Conservation (phyloP, 257 asterid genomes). For the Vinca minor region DNA sequence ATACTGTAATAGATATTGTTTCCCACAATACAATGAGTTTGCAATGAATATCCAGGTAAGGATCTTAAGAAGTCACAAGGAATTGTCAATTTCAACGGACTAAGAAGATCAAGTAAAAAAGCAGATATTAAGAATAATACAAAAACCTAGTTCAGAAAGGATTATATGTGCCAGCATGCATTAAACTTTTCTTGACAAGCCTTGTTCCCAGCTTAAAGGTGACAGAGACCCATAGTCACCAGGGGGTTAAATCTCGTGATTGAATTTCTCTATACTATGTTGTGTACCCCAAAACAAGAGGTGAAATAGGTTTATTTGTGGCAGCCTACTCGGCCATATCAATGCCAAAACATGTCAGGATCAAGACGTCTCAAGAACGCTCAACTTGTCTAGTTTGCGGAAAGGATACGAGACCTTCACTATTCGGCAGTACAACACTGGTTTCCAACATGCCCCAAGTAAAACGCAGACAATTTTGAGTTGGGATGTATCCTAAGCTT, state of each 20-base stretch:
- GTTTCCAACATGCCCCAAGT: not conserved
- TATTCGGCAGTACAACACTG: not conserved
- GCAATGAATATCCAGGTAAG: not conserved
- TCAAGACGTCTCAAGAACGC: not conserved
- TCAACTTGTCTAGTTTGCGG: not conserved
- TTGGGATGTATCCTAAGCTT: not conserved
- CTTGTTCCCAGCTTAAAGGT: not conserved
- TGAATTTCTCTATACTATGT: too few relatives aligned
- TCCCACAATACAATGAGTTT: not conserved
- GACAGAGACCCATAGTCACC: not conserved
- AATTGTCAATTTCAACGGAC: not conserved
- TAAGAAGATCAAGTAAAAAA: not conserved
- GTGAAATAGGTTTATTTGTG: not conserved
- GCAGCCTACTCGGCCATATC: not conserved
- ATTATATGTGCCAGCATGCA: not conserved
- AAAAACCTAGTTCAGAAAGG: not conserved
- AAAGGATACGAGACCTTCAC: not conserved
- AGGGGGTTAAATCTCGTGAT: not conserved
- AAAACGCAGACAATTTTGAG: not conserved
- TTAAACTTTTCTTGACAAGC: slow-evolving; percentile 1
- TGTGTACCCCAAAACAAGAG: not conserved
- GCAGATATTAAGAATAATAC: not conserved
- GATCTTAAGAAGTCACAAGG: not conserved
- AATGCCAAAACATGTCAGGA: not conserved
- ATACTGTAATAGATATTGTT: not conserved